Evolutionary conservation across 352 stramenopile genomes (phyloP), one percentile per base, ranked within the genome.

Genomic region (Globisporangium okanoganense): DNA sequence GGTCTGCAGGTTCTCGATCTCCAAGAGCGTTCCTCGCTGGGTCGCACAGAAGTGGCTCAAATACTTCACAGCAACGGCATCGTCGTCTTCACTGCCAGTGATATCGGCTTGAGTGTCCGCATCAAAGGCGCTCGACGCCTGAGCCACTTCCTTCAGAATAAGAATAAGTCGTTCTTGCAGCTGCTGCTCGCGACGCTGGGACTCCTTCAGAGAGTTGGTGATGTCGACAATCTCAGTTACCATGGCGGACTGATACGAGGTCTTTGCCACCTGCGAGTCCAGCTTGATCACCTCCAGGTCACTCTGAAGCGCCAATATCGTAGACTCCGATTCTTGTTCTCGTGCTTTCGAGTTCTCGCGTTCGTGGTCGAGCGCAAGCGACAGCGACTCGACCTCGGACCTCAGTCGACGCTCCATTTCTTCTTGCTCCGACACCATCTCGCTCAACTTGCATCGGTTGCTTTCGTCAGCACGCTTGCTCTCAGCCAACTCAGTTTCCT

Each of bases 1-100:
- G 8, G 54, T 62, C 51, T 83, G 74, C 16, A 86, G 71, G 10
- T 65, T 65, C 29, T 86, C 76, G 22, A 88, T 55, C 48, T 85
- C 71, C 24, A 68, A 55, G 5, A 70, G 53, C 2, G 66, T 74
- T 18, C 69, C 56, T 24, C 64, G 65, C 35, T 82, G 75, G 9
- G 67, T 74, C 29, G 67, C 66, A 27, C 73, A 67, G 27, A 88
- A 59, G 31, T 75, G 59, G 18, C 70, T 53, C 3, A 82, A 57
- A 51, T 74, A 70, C 35, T 67, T 64, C 45, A 65, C 69, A 16
- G 67, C 50, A 9, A 79, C 67, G 33, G 67, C 41, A 8, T 75
- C 68, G 1, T 62, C 64, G n/a, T 59, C 63, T 27, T 72, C 71
- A 6, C 41, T 22, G 18, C 67, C 51, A 24, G 40, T 24, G 49